phyloP scores from a whole-genome alignment of 371 early-diverging fungal genomes.

The Rhizopus arrhizus region DNA sequence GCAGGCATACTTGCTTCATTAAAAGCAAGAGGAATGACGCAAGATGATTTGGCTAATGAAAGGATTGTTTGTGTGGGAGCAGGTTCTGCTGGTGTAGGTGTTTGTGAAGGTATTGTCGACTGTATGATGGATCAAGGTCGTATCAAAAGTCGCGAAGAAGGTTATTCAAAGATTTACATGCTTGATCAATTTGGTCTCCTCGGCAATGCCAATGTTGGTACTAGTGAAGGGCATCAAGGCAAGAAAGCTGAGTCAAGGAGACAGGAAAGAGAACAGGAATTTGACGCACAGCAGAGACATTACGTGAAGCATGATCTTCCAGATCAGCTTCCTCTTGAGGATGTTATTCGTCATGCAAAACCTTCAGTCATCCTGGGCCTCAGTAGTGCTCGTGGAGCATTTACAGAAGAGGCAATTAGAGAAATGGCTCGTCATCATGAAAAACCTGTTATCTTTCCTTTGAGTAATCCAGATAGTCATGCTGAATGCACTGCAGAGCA shows the following conservation, averaged over 20 bases:
- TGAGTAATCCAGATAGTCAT: constrained; percentile 66
- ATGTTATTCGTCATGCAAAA: constrained; percentile 59
- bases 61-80: constrained; percentile 68
- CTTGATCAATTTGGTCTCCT: constrained; percentile 56
- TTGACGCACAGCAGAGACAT: constrained; percentile 57
- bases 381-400: constrained; percentile 60
- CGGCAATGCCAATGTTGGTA: constrained; percentile 43
- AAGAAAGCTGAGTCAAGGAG: constrained; percentile 9
- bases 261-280: constrained; percentile 22
- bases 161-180: constrained; percentile 58
- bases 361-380: constrained; percentile 66
- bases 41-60: constrained; percentile 44
- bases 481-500: constrained; percentile 69
- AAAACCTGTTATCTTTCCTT: constrained; percentile 64
- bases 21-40: constrained; percentile 51
- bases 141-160: constrained; percentile 59
- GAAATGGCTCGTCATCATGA: constrained; percentile 61
- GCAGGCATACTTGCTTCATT: constrained; percentile 67
- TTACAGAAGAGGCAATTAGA: constrained; percentile 56
- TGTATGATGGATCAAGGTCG: constrained; percentile 62
- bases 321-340: constrained; percentile 54
- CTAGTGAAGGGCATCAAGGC: too few species aligned
- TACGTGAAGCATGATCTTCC: constrained; percentile 57
- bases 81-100: constrained; percentile 70
- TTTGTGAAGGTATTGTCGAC: constrained; percentile 66